Conservation (phyloP, 2,329 filamentous ascomycete species). For the Geosmithia morbida region DNA sequence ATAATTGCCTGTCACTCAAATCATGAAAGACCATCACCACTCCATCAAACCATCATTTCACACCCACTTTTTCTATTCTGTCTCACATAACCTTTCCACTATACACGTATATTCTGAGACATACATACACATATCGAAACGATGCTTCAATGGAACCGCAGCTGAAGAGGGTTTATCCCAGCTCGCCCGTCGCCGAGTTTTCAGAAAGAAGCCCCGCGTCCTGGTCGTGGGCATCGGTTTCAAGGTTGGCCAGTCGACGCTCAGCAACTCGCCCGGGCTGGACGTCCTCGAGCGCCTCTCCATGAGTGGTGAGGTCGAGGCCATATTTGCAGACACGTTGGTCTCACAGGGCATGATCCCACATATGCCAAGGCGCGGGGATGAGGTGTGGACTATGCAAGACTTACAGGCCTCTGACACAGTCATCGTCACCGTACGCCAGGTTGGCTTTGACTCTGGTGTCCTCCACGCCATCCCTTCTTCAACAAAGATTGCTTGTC, state of each 20-base stretch:
- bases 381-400: not conserved
- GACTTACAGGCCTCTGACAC: not conserved
- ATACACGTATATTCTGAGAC: not conserved
- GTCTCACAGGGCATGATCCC: not conserved
- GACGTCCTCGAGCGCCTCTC: not conserved
- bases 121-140: not conserved
- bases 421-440: not conserved
- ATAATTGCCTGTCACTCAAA: no score
- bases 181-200: constrained; percentile 2
- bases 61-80: not conserved
- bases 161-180: not conserved
- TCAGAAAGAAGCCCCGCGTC: constrained; percentile 7
- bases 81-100: not conserved
- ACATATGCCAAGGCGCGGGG: not conserved
- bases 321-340: not conserved
- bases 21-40: not conserved
- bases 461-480: not conserved
- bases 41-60: not conserved
- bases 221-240: constrained; percentile 33
- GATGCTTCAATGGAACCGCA: not conserved
- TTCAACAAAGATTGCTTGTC: not conserved
- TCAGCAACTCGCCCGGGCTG: constrained; percentile 24
- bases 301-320: not conserved
- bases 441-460: not conserved
- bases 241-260: constrained; percentile 30